Evolutionary conservation across 768 basidiomycete genomes (phyloP), one percentile per base, ranked within the genome.

Genomic region (Podaxis rugospora): DNA sequence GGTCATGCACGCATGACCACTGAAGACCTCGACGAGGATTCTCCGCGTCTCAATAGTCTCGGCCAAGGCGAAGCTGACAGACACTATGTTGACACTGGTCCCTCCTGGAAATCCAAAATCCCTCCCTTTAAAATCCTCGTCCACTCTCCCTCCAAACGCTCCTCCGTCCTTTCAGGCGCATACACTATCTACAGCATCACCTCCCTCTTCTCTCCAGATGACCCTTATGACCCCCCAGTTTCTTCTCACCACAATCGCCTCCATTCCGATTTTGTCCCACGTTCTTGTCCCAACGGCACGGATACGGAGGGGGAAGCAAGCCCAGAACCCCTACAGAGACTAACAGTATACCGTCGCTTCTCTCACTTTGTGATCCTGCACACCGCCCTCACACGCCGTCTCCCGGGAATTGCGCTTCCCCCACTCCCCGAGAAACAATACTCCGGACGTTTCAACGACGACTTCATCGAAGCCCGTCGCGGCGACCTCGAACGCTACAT

Each of bases 371-470:
- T 88, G 27, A 79, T 87, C 53, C 78, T 95, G 32, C 88, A 93
- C 64, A 85, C 88, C 1, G 84, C 87, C 7, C 74, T 95, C 51
- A 77, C 80, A 18, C 77, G 85, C 23, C 79, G 87, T 6, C 81
- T 93, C 3, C 90, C 90, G 5, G 89, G 89, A 0, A 83, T 94
- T 28, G 86, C 85, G 3, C 77, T 95, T 1, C 92, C 93, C 0
- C 89, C 90, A 0, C 78, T 95, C 6, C 93, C 93, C 0, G 91
- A 92, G 69, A 93, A 93, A 68, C 88, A 90, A 65, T 92, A 94
- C 63, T 79, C 90, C 0, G 90, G 90, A 1, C 78, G 91, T 7
- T 93, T 94, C 70, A 89, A 81, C 61, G 80, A 83, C 18, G 90
- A 88, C 56, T 93, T 95, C 65, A 85, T 95, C 5, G 92, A 94